Conservation (phyloP, 176 grass and related monocot genomes). For the Elaeis guineensis region DNA sequence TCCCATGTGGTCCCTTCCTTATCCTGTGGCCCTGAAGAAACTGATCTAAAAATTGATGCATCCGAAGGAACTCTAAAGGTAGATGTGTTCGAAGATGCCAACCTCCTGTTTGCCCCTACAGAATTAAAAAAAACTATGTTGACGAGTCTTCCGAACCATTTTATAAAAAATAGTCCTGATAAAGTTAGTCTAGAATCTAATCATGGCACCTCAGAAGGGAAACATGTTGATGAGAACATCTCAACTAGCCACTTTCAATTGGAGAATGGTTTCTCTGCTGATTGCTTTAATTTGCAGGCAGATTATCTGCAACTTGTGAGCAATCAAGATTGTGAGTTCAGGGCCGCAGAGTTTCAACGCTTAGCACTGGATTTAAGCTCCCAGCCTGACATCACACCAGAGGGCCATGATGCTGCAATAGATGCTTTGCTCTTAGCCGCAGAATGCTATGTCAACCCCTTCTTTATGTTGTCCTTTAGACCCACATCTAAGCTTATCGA, state of each 20-base stretch:
- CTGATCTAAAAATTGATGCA: slow-evolving; percentile 31
- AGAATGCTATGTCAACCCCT: slow-evolving; percentile 87
- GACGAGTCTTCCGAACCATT: slow-evolving; percentile 31
- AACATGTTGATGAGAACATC: slow-evolving; percentile 30
- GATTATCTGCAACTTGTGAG: slow-evolving; percentile 84
- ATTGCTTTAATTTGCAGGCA: slow-evolving; percentile 59
- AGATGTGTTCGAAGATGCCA: slow-evolving; percentile 45
- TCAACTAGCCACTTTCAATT: slow-evolving; percentile 32
- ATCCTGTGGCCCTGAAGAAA: slow-evolving; percentile 33
- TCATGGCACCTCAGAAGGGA: slow-evolving; percentile 28
- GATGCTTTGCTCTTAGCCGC: slow-evolving; percentile 90
- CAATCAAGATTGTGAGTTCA: slow-evolving; percentile 58
- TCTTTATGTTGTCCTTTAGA: slow-evolving; percentile 56
- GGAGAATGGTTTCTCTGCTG: slow-evolving; percentile 52
- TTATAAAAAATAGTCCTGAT: slow-evolving; percentile 27
- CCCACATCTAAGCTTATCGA: slow-evolving; percentile 46
- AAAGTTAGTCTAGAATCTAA: slow-evolving; percentile 30
- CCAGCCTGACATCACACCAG: slow-evolving; percentile 49
- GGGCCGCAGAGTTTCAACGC: slow-evolving; percentile 74
- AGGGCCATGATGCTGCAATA: slow-evolving; percentile 77
- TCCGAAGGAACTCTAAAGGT: slow-evolving; percentile 28
- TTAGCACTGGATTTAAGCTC: slow-evolving; percentile 67
- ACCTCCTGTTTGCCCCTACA: slow-evolving; percentile 58
- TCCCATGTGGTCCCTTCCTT: not conserved
- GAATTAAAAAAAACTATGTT: slow-evolving; percentile 61